A percentile compares a stretch with the other conserved stretches of the same genome.
These are phyloP conservation scores for Starmera amethionina DNA, from an alignment of 805 yeast species.

Conservation along the genomic window DNA sequence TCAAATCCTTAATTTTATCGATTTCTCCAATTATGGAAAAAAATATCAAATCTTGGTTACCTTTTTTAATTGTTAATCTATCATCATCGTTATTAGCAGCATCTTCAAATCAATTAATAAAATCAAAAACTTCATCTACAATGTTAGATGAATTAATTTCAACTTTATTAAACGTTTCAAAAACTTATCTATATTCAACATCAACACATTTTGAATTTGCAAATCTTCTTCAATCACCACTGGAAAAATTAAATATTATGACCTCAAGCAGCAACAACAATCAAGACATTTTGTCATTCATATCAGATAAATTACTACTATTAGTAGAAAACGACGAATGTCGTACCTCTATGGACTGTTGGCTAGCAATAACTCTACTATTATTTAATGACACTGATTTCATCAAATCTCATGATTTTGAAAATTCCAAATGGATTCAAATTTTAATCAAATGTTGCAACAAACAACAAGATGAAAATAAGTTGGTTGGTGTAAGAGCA, in stretches of 20 bases:
- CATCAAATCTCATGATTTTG: background rate
- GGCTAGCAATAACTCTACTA: conserved; percentile 15
- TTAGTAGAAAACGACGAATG: conserved; percentile 1
- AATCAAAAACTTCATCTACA: background rate
- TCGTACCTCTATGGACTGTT: conserved; percentile 10
- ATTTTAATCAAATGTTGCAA: conserved; percentile 1
- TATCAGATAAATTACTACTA: conserved; percentile 3
- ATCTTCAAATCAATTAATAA: too few species aligned
- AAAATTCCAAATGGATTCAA: background rate
- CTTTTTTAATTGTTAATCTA: background rate
- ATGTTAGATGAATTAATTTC: conserved; percentile 3
- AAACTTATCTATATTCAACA: conserved; percentile 10
- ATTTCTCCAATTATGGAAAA: conserved; percentile 18
- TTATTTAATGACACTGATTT: conserved; percentile 5
- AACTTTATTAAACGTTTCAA: conserved; percentile 9
- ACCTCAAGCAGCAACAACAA: background rate
- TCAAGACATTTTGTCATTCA: conserved; percentile 3
- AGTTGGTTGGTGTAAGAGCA: conserved; percentile 3
- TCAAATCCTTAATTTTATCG: conserved; percentile 10
- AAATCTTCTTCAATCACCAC: conserved; percentile 1
- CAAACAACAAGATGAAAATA: conserved; percentile 1
- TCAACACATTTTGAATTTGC: conserved; percentile 11
- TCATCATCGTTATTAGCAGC: too few species aligned
- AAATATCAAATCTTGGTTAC: conserved; percentile 15
- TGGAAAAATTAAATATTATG: conserved; percentile 6